Evolutionary conservation across 306 rosid species (phyloP).

Genomic region (Carpinus viminea): DNA sequence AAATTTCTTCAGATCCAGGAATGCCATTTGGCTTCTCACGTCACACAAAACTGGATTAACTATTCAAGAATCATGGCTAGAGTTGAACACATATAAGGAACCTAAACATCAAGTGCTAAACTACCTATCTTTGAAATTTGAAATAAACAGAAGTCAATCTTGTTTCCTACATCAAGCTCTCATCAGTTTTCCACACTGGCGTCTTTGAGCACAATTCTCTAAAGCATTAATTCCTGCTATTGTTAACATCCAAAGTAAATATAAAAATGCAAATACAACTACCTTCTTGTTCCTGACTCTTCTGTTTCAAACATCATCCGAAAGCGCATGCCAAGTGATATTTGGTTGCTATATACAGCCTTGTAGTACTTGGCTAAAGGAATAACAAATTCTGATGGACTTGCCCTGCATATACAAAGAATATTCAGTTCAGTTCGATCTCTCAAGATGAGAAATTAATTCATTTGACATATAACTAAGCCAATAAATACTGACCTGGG

Average conservation of each 20-base stretch:
- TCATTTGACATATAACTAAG: slow-evolving; percentile 12
- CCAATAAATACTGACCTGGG: slow-evolving; percentile 58
- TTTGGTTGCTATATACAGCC: slow-evolving; percentile 87
- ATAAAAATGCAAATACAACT: slow-evolving; percentile 28
- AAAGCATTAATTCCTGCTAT: neutral
- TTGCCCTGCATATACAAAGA: slow-evolving; percentile 67
- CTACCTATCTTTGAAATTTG: slow-evolving; percentile 18
- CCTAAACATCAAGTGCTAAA: slow-evolving; percentile 12
- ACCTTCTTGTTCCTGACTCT: slow-evolving; percentile 99
- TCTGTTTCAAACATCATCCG: slow-evolving; percentile 99
- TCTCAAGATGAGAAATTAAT: slow-evolving; percentile 7
- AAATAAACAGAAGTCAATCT: slow-evolving; percentile 8
- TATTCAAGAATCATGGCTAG: neutral
- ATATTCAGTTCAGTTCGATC: slow-evolving; percentile 8
- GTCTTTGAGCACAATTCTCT: slow-evolving; percentile 3
- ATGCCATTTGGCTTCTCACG: neutral
- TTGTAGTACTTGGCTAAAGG: slow-evolving; percentile 96
- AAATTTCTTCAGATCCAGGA: slow-evolving; percentile 5
- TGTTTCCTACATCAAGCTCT: slow-evolving; percentile 9
- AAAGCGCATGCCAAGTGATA: slow-evolving; percentile 94
- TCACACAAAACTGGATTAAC: neutral
- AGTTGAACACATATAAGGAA: slow-evolving; percentile 8
- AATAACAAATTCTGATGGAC: slow-evolving; percentile 97
- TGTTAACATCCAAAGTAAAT: neutral
- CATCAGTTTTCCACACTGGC: neutral